Percentiles rank a stretch among this genome's conserved stretches.
Evolutionary conservation across 1,139 yeast species (phyloP).

Genomic region (Suhomyces wounanorum): DNA sequence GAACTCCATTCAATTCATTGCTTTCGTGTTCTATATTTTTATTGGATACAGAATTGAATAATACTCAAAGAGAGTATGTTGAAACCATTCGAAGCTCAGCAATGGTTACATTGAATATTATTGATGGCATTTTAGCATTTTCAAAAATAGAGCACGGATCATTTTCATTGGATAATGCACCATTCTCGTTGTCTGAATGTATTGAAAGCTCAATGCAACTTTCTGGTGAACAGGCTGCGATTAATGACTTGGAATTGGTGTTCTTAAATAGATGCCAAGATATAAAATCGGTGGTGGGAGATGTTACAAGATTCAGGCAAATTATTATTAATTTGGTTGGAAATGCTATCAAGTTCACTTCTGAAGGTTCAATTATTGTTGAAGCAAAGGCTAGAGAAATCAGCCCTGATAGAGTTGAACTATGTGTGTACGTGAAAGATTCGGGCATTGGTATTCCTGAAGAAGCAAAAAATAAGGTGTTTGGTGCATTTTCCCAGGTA

Average conservation of each 20-base stretch:
- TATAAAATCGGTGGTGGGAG: constrained; percentile 49
- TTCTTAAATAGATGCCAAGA: constrained; percentile 47
- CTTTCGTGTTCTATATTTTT: constrained; percentile 57
- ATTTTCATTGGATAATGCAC: constrained; percentile 45
- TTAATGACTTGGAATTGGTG: constrained; percentile 50
- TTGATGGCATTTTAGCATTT: constrained; percentile 59
- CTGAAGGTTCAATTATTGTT: constrained; percentile 48
- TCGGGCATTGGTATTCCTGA: constrained; percentile 66
- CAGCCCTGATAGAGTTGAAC: constrained; percentile 41
- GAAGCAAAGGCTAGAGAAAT: constrained; percentile 35
- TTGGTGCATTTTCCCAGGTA: constrained; percentile 62
- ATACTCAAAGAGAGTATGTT: constrained; percentile 54
- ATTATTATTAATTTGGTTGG: constrained; percentile 57
- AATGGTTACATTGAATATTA: constrained; percentile 54
- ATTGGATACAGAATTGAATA: constrained; percentile 49
- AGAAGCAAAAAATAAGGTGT: constrained; percentile 49
- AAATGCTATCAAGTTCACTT: constrained; percentile 59
- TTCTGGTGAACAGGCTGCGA: constrained; percentile 54
- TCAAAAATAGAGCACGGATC: constrained; percentile 61
- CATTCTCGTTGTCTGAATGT: constrained; percentile 53
- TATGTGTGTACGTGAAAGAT: constrained; percentile 48
- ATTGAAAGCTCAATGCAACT: constrained; percentile 55
- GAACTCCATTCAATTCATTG: constrained; percentile 60
- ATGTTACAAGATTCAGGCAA: constrained; percentile 54
- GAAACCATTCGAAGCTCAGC: constrained; percentile 57